phyloP scores from a whole-genome alignment of 768 basidiomycete species.

The Tephrocybe sp. region DNA sequence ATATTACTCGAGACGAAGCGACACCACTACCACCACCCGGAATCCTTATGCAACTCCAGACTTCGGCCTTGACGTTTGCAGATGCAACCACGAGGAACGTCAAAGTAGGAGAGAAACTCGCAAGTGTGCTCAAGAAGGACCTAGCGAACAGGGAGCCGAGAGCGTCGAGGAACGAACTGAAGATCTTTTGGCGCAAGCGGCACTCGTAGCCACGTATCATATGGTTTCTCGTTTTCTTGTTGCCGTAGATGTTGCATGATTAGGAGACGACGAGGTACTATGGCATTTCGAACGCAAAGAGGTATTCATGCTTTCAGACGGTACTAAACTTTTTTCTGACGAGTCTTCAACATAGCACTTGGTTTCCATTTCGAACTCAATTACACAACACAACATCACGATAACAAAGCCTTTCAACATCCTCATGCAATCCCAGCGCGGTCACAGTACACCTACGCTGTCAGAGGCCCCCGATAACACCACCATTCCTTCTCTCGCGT shows the following conservation, averaged over 20 bases:
- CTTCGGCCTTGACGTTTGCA: slow-evolving; percentile 53
- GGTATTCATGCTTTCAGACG: slow-evolving; percentile 21
- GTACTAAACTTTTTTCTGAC: not conserved
- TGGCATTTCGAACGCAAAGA: slow-evolving; percentile 49
- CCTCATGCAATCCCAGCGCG: slow-evolving; percentile 49
- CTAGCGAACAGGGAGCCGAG: slow-evolving; percentile 24
- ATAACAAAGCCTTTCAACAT: slow-evolving; percentile 41
- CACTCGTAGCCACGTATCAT: slow-evolving; percentile 56
- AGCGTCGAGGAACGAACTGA: slow-evolving; percentile 30
- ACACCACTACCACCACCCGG: slow-evolving; percentile 39
- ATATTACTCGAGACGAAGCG: slow-evolving; percentile 47
- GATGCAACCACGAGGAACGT: slow-evolving; percentile 55
- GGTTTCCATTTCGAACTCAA: slow-evolving; percentile 31
- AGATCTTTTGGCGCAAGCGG: slow-evolving; percentile 53
- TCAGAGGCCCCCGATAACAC: slow-evolving; percentile 20
- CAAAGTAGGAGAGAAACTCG: slow-evolving; percentile 39
- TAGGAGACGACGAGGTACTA: slow-evolving; percentile 42
- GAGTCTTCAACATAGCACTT: slow-evolving; percentile 29
- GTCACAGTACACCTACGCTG: slow-evolving; percentile 46
- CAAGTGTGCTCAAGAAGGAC: slow-evolving; percentile 37
- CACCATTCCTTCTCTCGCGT: slow-evolving; percentile 44
- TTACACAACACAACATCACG: slow-evolving; percentile 41
- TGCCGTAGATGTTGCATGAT: slow-evolving; percentile 57
- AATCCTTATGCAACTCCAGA: slow-evolving; percentile 45
- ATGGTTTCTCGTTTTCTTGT: slow-evolving; percentile 69